Percentiles rank a stretch among this genome's conserved stretches.
phyloP scores from a whole-genome alignment of 108 stramenopile genomes.

The Discostella pseudostelligera region DNA sequence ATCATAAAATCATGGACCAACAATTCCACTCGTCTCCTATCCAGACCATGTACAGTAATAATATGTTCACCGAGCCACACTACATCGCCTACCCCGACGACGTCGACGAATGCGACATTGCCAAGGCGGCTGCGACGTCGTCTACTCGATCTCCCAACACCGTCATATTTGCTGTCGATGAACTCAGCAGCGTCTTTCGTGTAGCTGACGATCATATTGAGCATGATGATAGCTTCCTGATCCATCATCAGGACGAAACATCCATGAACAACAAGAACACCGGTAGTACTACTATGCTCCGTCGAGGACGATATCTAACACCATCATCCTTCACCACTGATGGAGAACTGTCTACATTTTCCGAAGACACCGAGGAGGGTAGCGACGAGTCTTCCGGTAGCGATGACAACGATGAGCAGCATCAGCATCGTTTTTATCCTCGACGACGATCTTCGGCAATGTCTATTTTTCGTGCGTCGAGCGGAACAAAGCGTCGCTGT shows the following conservation, averaged over 20 bases:
- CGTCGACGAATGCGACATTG: conserved; percentile 8
- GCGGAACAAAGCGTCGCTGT: conserved; percentile 30
- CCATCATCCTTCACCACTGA: conserved; percentile 27
- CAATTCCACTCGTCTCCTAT: background rate
- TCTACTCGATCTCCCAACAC: conserved; percentile 27
- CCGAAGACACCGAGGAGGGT: conserved; percentile 22
- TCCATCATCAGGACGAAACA: background rate
- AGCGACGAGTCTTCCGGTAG: background rate
- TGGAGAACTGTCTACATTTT: conserved; percentile 34
- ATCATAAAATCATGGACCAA: background rate
- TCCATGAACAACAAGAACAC: background rate
- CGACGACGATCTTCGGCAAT: conserved; percentile 10
- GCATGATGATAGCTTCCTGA: background rate
- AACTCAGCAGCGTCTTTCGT: conserved; percentile 34
- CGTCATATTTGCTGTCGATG: conserved; percentile 29
- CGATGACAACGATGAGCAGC: background rate
- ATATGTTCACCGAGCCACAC: background rate
- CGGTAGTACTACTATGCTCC: background rate
- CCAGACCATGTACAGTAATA: background rate
- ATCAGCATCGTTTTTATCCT: conserved; percentile 1
- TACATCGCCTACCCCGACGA: background rate
- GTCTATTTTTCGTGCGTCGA: conserved; percentile 33
- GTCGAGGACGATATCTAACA: conserved; percentile 1
- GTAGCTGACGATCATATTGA: conserved; percentile 4
- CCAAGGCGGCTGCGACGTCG: background rate